Evolutionary conservation across 1,284 basidiomycete genomes (phyloP).

Genomic region (Trichosporon ovoides): DNA sequence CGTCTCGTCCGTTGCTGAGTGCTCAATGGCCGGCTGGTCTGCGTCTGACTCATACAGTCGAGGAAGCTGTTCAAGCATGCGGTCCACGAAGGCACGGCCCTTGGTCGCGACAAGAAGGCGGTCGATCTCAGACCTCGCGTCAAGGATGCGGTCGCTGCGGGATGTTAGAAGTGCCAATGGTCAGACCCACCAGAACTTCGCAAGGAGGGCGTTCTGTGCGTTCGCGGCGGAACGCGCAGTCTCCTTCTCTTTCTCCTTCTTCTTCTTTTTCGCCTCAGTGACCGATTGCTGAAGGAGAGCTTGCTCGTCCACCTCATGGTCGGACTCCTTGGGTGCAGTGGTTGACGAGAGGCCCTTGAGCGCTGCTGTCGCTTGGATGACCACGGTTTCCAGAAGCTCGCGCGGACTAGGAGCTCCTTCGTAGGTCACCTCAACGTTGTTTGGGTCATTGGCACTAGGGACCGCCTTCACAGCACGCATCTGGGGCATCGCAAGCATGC

Average conservation of each 20-base stretch:
- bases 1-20: slow-evolving; percentile 57
- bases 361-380: slow-evolving; percentile 80
- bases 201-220: slow-evolving; percentile 36
- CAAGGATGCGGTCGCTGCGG: slow-evolving; percentile 71
- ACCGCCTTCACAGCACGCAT: slow-evolving; percentile 56
- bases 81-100: slow-evolving; percentile 70
- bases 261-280: slow-evolving; percentile 28
- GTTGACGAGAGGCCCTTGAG: slow-evolving; percentile 70
- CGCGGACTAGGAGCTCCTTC: slow-evolving; percentile 82
- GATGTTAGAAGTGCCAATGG: slow-evolving; percentile 46
- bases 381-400: slow-evolving; percentile 79
- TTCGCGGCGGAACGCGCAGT: not conserved
- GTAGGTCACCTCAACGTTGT: slow-evolving; percentile 57
- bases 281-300: not conserved
- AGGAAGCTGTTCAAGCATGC: slow-evolving; percentile 68
- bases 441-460: slow-evolving; percentile 12
- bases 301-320: not conserved
- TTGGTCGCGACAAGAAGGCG: slow-evolving; percentile 76
- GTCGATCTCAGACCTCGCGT: slow-evolving; percentile 74
- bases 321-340: not conserved
- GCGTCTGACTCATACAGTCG: slow-evolving; percentile 52
- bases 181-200: slow-evolving; percentile 46
- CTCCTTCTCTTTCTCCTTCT: slow-evolving; percentile 31
- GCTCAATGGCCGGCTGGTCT: not conserved
- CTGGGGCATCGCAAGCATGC: slow-evolving; percentile 93